Evolutionary conservation across 176 grass and related monocot species (phyloP), one percentile per base, ranked within the genome.

Genomic region (Cenchrus americanus): DNA sequence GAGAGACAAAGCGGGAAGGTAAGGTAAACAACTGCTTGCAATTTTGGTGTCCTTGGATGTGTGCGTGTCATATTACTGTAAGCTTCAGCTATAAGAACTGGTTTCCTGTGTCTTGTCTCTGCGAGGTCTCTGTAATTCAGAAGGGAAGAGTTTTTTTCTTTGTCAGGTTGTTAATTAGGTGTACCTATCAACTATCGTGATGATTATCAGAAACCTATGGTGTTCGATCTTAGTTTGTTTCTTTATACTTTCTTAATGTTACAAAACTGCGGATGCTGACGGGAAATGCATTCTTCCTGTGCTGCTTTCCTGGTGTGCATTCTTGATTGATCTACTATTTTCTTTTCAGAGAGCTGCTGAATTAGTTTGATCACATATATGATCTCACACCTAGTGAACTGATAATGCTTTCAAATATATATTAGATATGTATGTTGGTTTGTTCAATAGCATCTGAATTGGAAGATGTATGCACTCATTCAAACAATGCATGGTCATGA

Each of bases 1-100:
- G 54, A 63, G 62, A 76, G 23, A 23, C 41, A 61, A 84, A 75
- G 78, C 75, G 22, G 61, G 60, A 48, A 23, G 69, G 40, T 82
- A 59, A 58, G 67, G 60, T 77, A 67, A 48, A 79, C 83, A 87
- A 80, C 32, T 78, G 72, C 69, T 87, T 87, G 70, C 84, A 80
- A 90, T 90, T 90, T 90, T 87, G 80, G 27, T 82, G 10, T 66
- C 65, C 57, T 43, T 76, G 63, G 81, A 79, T 52, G 40, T 63
- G 66, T 76, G 82, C 18, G 54, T 6, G 71, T 68, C 61, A 40
- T 77, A 42, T 89, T 80, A 51, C 66, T 79, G 74, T 47, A 60
- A 80, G 27, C 34, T 75, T 58, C 23, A 80, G 30, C 75, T 76
- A 69, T 87, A 80, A 84, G 89, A 87, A 87, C 52, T 80, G 77